A percentile compares a stretch with the other conserved stretches of the same genome.
These are phyloP conservation scores for Aureobasidium namibiae DNA, from an alignment of 2,329 filamentous ascomycete species.

Conservation along the genomic window DNA sequence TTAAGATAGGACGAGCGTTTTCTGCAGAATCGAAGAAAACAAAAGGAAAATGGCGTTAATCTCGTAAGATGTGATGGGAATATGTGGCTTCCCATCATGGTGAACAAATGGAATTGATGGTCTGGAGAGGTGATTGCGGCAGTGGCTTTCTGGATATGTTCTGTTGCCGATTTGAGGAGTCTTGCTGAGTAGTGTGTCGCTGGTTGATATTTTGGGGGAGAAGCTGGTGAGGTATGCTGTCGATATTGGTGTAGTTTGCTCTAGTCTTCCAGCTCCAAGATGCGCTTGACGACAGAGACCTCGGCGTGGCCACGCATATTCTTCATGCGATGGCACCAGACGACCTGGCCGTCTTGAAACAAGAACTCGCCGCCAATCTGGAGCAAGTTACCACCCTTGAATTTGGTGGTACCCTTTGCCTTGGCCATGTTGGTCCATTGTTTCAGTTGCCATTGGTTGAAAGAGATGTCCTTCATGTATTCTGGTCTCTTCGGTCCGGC, in stretches of 20 bases:
- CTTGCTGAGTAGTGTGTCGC: background rate
- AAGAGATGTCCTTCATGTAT: slow-evolving; percentile 30
- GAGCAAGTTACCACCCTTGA: slow-evolving; percentile 29
- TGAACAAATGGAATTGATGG: background rate
- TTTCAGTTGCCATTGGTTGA: slow-evolving; percentile 23
- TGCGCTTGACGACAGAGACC: slow-evolving; percentile 25
- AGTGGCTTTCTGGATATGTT: background rate
- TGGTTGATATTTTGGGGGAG: no score
- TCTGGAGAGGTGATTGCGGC: background rate
- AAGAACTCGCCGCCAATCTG: slow-evolving; percentile 35
- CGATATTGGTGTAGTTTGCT: no score
- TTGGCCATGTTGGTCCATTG: slow-evolving; percentile 21
- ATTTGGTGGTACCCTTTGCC: slow-evolving; percentile 11
- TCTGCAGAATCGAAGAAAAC: background rate
- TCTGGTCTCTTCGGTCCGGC: slow-evolving; percentile 23
- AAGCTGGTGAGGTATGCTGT: no score
- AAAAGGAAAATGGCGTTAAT: background rate
- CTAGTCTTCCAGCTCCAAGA: slow-evolving; percentile 30
- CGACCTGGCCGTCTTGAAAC: slow-evolving; percentile 32
- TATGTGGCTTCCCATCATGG: background rate
- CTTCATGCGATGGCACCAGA: slow-evolving; percentile 36
- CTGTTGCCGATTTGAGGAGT: background rate
- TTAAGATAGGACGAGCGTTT: background rate
- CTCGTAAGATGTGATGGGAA: slow-evolving; percentile 5
- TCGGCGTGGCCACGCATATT: slow-evolving; percentile 31